A percentile compares a stretch with the other conserved stretches of the same genome.
Evolutionary conservation across 139 green algal genomes (phyloP).

Genomic region (Asterochloris sp.): DNA sequence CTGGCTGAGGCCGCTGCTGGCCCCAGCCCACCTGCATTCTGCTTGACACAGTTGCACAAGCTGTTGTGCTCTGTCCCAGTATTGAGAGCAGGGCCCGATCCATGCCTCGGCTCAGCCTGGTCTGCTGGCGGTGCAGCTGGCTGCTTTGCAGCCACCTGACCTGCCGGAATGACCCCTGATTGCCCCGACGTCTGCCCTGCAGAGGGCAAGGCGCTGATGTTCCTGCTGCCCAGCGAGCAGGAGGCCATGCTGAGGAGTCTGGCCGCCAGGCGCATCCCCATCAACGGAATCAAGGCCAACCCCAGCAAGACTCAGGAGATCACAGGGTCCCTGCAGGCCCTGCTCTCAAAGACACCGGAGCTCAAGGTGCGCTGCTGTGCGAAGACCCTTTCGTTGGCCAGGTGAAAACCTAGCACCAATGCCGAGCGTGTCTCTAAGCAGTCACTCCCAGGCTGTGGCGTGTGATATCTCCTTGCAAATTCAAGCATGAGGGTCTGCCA

Average conservation of each 20-base stretch:
- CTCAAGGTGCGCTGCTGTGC: constrained; percentile 59
- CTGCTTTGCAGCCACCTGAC: no score
- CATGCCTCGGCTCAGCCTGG: no score
- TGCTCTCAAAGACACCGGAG: constrained; percentile 83
- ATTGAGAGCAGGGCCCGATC: no score
- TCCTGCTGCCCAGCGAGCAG: constrained; percentile 72
- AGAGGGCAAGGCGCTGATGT: constrained; percentile 68
- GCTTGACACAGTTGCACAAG: no score
- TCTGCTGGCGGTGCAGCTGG: neutral
- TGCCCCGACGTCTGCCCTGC: neutral
- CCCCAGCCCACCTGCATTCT: no score
- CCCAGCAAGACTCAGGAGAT: constrained; percentile 72
- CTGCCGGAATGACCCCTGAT: neutral
- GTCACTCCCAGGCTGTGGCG: no score
- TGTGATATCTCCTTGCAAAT: no score
- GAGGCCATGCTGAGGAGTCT: constrained; percentile 61
- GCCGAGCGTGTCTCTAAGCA: no score
- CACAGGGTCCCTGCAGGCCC: constrained; percentile 67
- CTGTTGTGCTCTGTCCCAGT: no score
- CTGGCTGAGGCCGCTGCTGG: neutral
- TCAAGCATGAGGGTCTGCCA: no score
- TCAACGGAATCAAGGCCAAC: constrained; percentile 80
- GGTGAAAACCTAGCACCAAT: no score
- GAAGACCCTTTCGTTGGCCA: no score
- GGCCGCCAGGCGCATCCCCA: constrained; percentile 72